These are phyloP conservation scores for Boletales sp. DNA, from an alignment of 768 basidiomycete genomes.

Conservation along the genomic window DNA sequence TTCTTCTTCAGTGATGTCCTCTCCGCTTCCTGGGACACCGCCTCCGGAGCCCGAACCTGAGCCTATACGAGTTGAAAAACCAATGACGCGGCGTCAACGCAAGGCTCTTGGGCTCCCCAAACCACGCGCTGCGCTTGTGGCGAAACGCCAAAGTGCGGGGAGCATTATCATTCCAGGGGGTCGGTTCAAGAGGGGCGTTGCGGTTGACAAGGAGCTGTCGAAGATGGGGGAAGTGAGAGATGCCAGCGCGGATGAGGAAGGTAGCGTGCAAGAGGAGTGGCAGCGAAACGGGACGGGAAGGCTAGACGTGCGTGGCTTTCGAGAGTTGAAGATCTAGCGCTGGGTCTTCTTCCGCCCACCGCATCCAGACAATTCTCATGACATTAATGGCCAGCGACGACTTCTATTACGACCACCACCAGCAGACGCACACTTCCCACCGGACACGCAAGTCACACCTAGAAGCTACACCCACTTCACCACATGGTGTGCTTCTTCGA, in stretches of 20 bases:
- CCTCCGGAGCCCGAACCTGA: slow-evolving; percentile 25
- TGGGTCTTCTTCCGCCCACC: background rate
- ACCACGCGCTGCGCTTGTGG: slow-evolving; percentile 34
- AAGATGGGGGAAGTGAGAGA: slow-evolving; percentile 21
- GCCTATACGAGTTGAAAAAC: slow-evolving; percentile 25
- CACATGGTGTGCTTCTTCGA: slow-evolving; percentile 3
- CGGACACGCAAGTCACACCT: slow-evolving; percentile 4
- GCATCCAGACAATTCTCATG: background rate
- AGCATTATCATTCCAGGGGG: slow-evolving; percentile 65
- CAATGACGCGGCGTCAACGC: slow-evolving; percentile 63
- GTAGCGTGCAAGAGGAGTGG: slow-evolving; percentile 47
- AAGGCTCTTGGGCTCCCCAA: slow-evolving; percentile 70
- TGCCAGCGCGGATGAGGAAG: slow-evolving; percentile 32
- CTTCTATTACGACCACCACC: slow-evolving; percentile 7
- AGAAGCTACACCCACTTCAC: slow-evolving; percentile 4
- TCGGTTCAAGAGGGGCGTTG: slow-evolving; percentile 34
- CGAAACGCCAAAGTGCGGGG: slow-evolving; percentile 40
- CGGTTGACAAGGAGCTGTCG: slow-evolving; percentile 9
- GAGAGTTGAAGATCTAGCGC: slow-evolving; percentile 66
- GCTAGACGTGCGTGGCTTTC: slow-evolving; percentile 72
- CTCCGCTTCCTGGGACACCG: slow-evolving; percentile 36
- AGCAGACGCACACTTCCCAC: slow-evolving; percentile 7
- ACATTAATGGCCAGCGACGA: slow-evolving; percentile 11
- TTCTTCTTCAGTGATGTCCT: slow-evolving; percentile 31
- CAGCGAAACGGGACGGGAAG: slow-evolving; percentile 65